Evolutionary conservation across 2,329 filamentous ascomycete species (phyloP).

Genomic region (Fusarium mexicanum): DNA sequence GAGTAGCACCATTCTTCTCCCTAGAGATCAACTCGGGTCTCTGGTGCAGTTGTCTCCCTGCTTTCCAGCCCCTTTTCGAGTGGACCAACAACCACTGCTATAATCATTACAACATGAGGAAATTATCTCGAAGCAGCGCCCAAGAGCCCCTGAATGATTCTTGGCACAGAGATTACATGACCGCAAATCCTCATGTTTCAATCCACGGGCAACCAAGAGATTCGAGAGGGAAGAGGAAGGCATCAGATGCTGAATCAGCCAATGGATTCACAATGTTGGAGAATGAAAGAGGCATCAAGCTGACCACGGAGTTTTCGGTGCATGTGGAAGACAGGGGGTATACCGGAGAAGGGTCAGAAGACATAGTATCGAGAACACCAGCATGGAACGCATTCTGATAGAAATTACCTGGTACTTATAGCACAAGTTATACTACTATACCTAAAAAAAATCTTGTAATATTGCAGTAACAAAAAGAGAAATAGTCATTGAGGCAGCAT

Average conservation of each 20-base stretch:
- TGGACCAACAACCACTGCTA: slow-evolving; percentile 12
- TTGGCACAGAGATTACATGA: slow-evolving; percentile 24
- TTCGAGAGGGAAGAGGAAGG: neutral
- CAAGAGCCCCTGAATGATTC: slow-evolving; percentile 12
- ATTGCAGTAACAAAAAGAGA: neutral
- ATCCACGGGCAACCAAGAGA: slow-evolving; percentile 4
- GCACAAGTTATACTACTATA: neutral
- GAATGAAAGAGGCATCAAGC: slow-evolving; percentile 25
- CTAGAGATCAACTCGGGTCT: slow-evolving; percentile 55
- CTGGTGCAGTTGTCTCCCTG: slow-evolving; percentile 54
- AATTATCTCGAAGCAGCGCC: slow-evolving; percentile 29
- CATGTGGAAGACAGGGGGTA: slow-evolving; percentile 29
- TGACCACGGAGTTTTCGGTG: slow-evolving; percentile 37
- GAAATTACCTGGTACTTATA: neutral
- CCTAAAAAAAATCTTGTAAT: neutral
- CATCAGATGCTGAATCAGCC: slow-evolving; percentile 24
- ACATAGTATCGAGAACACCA: slow-evolving; percentile 24
- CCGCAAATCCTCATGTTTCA: slow-evolving; percentile 16
- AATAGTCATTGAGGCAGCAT: neutral
- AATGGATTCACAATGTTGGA: slow-evolving; percentile 24
- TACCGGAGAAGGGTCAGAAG: slow-evolving; percentile 14
- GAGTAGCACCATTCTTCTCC: slow-evolving; percentile 52
- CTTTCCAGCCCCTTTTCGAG: slow-evolving; percentile 52
- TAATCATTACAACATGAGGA: slow-evolving; percentile 29
- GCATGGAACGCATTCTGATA: slow-evolving; percentile 34